A percentile compares a stretch with the other conserved stretches of the same genome.
Conservation (phyloP, 306 rosid genomes). For the Inga laurina region DNA sequence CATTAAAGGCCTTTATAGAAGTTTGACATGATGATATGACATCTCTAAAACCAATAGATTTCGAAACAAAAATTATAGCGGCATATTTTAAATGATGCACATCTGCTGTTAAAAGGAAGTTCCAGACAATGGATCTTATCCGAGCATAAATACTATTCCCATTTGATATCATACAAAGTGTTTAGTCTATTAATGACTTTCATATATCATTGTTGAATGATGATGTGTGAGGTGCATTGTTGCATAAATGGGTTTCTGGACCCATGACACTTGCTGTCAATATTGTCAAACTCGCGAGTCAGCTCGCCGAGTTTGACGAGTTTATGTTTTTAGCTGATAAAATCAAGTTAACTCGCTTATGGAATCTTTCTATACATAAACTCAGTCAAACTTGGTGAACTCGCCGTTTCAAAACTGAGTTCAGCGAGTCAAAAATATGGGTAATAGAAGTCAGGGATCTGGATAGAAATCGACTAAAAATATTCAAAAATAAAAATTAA, state of each 20-base stretch:
- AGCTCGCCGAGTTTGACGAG: too few relatives aligned
- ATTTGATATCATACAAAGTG: slow-evolving; percentile 29
- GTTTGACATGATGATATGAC: slow-evolving; percentile 8
- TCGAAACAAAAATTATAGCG: neutral
- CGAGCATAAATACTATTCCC: slow-evolving; percentile 24
- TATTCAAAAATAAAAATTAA: too few relatives aligned
- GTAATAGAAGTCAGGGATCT: too few relatives aligned
- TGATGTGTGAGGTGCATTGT: neutral
- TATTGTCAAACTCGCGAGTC: too few relatives aligned
- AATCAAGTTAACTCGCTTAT: too few relatives aligned
- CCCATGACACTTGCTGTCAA: neutral
- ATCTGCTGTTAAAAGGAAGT: neutral
- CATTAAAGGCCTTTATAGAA: slow-evolving; percentile 1
- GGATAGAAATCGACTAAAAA: too few relatives aligned
- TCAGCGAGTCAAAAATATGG: too few relatives aligned
- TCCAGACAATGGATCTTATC: neutral
- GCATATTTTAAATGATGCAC: slow-evolving; percentile 5
- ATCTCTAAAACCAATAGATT: neutral
- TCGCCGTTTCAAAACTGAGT: too few relatives aligned
- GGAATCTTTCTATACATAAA: too few relatives aligned
- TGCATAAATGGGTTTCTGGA: neutral
- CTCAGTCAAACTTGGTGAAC: too few relatives aligned
- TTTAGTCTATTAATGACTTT: slow-evolving; percentile 31
- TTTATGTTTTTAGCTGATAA: too few relatives aligned
- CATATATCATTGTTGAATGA: neutral